Conservation (phyloP, 108 stramenopile species). For the Cafeteria roenbergensis region DNA sequence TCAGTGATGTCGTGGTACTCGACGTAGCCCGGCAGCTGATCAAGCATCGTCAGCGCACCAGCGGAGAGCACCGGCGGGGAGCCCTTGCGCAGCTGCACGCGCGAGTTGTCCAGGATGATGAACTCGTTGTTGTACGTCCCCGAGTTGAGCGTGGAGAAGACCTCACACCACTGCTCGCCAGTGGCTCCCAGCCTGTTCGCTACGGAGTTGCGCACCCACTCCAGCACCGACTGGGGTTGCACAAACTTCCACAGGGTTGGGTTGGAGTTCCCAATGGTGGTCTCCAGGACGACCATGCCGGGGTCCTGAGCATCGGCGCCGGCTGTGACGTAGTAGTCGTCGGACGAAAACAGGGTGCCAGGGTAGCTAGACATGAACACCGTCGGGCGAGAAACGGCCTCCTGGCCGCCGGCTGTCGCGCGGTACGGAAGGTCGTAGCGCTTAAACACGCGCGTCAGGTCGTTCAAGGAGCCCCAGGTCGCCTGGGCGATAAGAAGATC, state of each 20-base stretch:
- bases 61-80: background rate
- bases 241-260: background rate
- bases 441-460: slow-evolving; percentile 15
- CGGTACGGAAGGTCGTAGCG: slow-evolving; percentile 1
- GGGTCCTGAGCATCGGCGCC: background rate
- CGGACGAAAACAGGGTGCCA: slow-evolving; percentile 5
- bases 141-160: slow-evolving; percentile 10
- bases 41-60: slow-evolving; percentile 10
- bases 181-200: slow-evolving; percentile 11
- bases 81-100: background rate
- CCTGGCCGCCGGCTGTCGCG: slow-evolving; percentile 1
- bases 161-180: slow-evolving; percentile 7
- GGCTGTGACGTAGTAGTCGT: slow-evolving; percentile 16
- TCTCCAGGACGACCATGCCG: slow-evolving; percentile 16
- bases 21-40: slow-evolving; percentile 10
- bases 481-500: slow-evolving; percentile 12
- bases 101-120: slow-evolving; percentile 10
- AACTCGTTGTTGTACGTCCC: slow-evolving; percentile 23
- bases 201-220: slow-evolving; percentile 10
- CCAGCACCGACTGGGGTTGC: slow-evolving; percentile 10
- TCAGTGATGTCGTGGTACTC: slow-evolving; percentile 7
- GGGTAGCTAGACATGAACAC: slow-evolving; percentile 4
- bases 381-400: background rate
- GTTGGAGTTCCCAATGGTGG: slow-evolving; percentile 6
- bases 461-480: slow-evolving; percentile 14